Base-by-base conservation (phyloP, 768 basidiomycete genomes). In the Phylloporus arenicola region DNA sequence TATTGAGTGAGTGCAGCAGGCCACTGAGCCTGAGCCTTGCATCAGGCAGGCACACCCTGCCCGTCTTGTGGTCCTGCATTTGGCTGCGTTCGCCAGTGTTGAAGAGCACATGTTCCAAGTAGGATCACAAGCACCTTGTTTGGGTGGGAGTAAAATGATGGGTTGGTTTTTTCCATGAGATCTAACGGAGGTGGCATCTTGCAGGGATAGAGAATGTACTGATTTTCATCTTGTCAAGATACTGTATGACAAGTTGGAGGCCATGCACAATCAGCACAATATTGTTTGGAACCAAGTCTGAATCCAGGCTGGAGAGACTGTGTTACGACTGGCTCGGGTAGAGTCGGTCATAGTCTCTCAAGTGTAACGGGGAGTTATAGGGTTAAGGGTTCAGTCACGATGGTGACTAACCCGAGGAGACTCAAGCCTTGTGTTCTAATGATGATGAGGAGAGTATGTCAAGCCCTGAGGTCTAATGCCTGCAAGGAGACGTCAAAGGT, bases 211-310 rank as follows among this genome's bases (percentile, higher is more conserved):
- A 27, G 45, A 17, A 66, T 85, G 61, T 61, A 90, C 88, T 85
- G 61, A 90, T 86, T 68, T 81, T 83, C 79, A 90, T 83, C 42
- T 89, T 86, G 46, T 87, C 84, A 33, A 91, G 71, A 16, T 81
- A 75, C 35, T 77, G 71, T 12, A 90, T 66, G 55, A 83, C 77
- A 3, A 74, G 75, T 31, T 71, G 68, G 35, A 80, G 62, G 17
- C 75, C 75, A 58, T 89, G 86, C 2, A 74, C 83, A 11, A 92
- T 79, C 6, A 92, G 71, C 14, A 91, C 84, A 30, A 92, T 78
- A 17, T 72, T 72, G 59, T 90, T 91, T 19, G 84, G 63, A 1
- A 72, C 67, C 14, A 80, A 84, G 59, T 92, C 89, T 1, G 85
- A 83, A 60, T 89, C 88, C 0, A 89, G 89, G 57, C 81, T 85